Evolutionary conservation across 208 protist genomes (phyloP).

Genomic region (Porcisia hertigi): DNA sequence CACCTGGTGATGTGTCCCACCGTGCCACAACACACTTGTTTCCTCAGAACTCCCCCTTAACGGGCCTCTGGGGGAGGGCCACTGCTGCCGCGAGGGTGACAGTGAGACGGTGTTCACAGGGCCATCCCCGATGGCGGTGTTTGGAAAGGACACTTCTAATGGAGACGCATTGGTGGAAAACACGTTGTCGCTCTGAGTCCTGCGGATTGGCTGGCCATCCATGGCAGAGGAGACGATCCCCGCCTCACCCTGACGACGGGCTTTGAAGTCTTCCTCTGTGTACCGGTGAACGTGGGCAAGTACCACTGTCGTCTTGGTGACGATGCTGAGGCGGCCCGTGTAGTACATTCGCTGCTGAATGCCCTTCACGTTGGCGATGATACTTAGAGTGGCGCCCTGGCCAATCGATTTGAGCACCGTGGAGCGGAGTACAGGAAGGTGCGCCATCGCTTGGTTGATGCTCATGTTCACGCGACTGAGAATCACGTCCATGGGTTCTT

Average conservation of each 20-base stretch:
- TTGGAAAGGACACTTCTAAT: not conserved
- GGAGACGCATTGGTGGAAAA: not conserved
- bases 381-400: conserved; percentile 54
- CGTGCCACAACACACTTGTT: too few species aligned
- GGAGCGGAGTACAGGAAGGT: conserved; percentile 46
- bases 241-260: not conserved
- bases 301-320: conserved; percentile 66
- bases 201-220: not conserved
- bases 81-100: too few species aligned
- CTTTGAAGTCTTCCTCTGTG: conserved; percentile 40
- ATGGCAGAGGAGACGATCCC: not conserved
- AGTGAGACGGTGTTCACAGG: too few species aligned
- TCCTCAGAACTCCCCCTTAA: too few species aligned
- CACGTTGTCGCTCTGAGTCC: not conserved
- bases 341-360: conserved; percentile 48
- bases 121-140: too few species aligned
- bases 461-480: conserved; percentile 21
- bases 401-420: conserved; percentile 75
- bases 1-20: too few species aligned
- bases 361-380: conserved; percentile 42
- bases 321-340: conserved; percentile 58
- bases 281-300: conserved; percentile 66
- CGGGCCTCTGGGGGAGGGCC: too few species aligned
- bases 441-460: conserved; percentile 41
- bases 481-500: not conserved